Percentiles rank a stretch among this genome's conserved stretches.
These are phyloP conservation scores for Physocladia obscura DNA, from an alignment of 192 early-diverging fungal genomes.

Conservation along the genomic window DNA sequence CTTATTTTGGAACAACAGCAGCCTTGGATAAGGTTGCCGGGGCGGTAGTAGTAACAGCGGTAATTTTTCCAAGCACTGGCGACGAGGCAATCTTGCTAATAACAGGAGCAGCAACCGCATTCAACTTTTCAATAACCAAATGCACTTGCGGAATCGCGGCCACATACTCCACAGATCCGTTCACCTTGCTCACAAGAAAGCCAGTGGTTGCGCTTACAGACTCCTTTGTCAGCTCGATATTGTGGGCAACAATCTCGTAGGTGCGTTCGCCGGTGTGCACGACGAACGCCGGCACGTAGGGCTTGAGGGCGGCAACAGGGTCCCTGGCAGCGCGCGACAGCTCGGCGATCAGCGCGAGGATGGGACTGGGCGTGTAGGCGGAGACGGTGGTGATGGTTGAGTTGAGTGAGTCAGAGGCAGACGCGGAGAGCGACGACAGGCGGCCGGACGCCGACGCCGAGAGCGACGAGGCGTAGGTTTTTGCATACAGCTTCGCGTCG, in stretches of 20 bases:
- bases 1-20: too few relatives aligned
- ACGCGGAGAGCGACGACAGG: neutral
- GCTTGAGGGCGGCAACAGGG: constrained; percentile 47
- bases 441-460: constrained; percentile 11
- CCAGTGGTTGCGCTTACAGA: constrained; percentile 25
- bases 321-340: constrained; percentile 33
- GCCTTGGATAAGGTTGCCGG: too few relatives aligned
- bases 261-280: constrained; percentile 46
- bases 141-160: constrained; percentile 38
- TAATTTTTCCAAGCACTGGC: too few relatives aligned
- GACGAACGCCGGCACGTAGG: constrained; percentile 47
- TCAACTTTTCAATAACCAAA: constrained; percentile 43
- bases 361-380: constrained; percentile 48
- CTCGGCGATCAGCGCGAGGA: constrained; percentile 35
- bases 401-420: constrained; percentile 42
- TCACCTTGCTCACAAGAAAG: constrained; percentile 39
- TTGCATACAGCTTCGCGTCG: neutral
- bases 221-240: constrained; percentile 30
- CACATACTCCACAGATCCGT: constrained; percentile 42
- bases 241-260: constrained; percentile 39
- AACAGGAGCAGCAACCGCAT: constrained; percentile 38
- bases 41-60: too few relatives aligned
- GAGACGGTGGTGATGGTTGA: constrained; percentile 51
- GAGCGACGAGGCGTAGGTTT: neutral
- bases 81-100: too few relatives aligned